Conservation (phyloP, 106 monocot genomes). For the Dioscorea alata region DNA sequence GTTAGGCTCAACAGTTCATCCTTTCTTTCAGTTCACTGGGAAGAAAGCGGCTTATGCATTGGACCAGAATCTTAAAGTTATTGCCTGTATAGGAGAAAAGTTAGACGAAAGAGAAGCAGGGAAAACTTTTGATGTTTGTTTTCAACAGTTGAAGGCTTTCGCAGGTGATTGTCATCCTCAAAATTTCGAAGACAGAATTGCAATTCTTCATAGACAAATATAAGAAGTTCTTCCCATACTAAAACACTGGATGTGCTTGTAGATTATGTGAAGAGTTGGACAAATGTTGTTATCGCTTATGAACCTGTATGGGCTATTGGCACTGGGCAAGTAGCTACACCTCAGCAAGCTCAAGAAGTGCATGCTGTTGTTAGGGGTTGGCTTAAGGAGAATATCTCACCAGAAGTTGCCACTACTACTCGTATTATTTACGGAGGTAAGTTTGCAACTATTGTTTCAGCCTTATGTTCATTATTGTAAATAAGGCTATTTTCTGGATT, state of each 20-base stretch:
- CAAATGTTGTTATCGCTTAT: constrained; percentile 87
- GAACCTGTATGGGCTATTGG: constrained; percentile 99
- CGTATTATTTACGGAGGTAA: constrained; percentile 98
- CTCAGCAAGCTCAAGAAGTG: constrained; percentile 96
- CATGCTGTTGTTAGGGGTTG: constrained; percentile 88
- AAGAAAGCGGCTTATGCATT: constrained; percentile 99
- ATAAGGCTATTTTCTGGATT: too few species aligned
- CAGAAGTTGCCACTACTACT: constrained; percentile 71
- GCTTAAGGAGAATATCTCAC: constrained; percentile 86
- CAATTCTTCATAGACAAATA: too few species aligned
- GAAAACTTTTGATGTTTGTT: constrained; percentile 98
- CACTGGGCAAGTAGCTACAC: constrained; percentile 92
- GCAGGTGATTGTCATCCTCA: constrained; percentile 43
- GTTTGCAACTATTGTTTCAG: too few species aligned
- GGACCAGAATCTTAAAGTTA: constrained; percentile 80
- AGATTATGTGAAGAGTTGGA: constrained; percentile 84
- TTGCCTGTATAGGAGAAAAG: constrained; percentile 96
- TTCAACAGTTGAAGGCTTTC: constrained; percentile 85
- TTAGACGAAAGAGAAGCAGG: constrained; percentile 97
- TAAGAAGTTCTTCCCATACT: too few species aligned
- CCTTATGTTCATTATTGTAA: too few species aligned
- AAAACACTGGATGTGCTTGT: not conserved
- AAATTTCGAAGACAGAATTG: too few species aligned
- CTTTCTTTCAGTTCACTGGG: constrained; percentile 79
- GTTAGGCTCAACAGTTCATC: not conserved